phyloP scores from a whole-genome alignment of 2,329 filamentous ascomycete species.

The Ceratocystis albifundus region DNA sequence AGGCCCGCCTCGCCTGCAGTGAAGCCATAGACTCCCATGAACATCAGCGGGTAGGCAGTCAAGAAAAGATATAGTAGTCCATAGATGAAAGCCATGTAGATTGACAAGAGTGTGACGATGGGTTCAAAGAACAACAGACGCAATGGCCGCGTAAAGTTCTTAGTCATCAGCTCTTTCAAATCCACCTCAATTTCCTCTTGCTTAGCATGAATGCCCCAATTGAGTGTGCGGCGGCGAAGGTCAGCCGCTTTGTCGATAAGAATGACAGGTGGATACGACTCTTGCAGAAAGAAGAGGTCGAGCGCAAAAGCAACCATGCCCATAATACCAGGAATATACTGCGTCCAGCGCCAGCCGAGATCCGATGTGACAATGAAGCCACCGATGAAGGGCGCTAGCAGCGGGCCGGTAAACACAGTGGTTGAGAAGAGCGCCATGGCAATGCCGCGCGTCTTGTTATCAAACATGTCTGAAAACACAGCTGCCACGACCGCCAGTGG shows the following conservation, averaged over 20 bases:
- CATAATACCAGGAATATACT: conserved; percentile 53
- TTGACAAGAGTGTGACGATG: conserved; percentile 54
- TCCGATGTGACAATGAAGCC: conserved; percentile 50
- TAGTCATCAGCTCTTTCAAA: conserved; percentile 49
- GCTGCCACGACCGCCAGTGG: conserved; percentile 58
- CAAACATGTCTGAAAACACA: conserved; percentile 61
- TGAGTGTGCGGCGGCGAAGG: conserved; percentile 51
- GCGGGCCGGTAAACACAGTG: conserved; percentile 52
- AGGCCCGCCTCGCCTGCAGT: conserved; percentile 59
- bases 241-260: conserved; percentile 50
- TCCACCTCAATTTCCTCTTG: conserved; percentile 61
- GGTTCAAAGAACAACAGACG: conserved; percentile 56
- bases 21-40: conserved; percentile 60
- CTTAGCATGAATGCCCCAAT: conserved; percentile 61
- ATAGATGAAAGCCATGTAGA: conserved; percentile 68
- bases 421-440: conserved; percentile 37
- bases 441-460: conserved; percentile 48
- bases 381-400: conserved; percentile 57
- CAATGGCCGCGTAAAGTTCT: conserved; percentile 56
- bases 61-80: conserved; percentile 74
- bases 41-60: conserved; percentile 74
- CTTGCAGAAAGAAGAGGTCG: conserved; percentile 51
- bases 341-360: conserved; percentile 63
- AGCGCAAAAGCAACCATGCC: conserved; percentile 48
- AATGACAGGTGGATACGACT: conserved; percentile 60